phyloP scores from a whole-genome alignment of 129 eudicot genomes.

The Tagetes patula region DNA sequence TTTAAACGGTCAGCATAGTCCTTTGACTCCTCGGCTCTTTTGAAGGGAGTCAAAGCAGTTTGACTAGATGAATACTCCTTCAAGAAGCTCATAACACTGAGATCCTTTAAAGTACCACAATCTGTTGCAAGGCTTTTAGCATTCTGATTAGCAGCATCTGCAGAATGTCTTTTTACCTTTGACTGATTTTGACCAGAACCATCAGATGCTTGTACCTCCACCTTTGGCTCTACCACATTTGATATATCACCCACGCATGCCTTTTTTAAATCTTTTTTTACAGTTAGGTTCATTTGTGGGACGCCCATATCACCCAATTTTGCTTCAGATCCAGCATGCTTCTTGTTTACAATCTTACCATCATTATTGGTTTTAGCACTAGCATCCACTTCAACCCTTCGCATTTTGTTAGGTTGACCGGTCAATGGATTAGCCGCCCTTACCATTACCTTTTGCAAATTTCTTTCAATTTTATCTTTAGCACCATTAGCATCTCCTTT shows the following conservation, averaged over 20 bases:
- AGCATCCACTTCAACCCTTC: conserved; percentile 31
- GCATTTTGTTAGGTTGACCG: conserved; percentile 39
- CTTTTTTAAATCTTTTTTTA: conserved; percentile 24
- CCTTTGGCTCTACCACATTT: conserved; percentile 28
- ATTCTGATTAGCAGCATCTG: conserved; percentile 33
- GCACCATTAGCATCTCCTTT: conserved; percentile 20
- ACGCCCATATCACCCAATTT: conserved; percentile 26
- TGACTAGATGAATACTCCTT: conserved; percentile 46
- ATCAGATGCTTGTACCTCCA: conserved; percentile 23
- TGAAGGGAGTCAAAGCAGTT: conserved; percentile 50
- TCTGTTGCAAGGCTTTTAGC: conserved; percentile 31
- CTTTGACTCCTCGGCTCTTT: conserved; percentile 70
- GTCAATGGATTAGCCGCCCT: conserved; percentile 25
- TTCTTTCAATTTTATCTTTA: conserved; percentile 30
- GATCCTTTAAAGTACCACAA: conserved; percentile 29
- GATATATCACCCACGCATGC: conserved; percentile 8
- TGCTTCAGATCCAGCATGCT: conserved; percentile 22
- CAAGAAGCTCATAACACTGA: conserved; percentile 37
- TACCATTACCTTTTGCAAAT: conserved; percentile 31
- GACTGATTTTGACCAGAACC: conserved; percentile 35
- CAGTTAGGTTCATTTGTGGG: conserved; percentile 12
- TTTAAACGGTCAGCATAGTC: conserved; percentile 63
- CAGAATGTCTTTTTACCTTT: conserved; percentile 38
- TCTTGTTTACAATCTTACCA: conserved; percentile 34
- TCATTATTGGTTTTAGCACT: conserved; percentile 26